Percentiles rank a stretch among this genome's conserved stretches.
Evolutionary conservation across 2,329 filamentous ascomycete species (phyloP).

Genomic region (Phyllosticta citrichinensis): DNA sequence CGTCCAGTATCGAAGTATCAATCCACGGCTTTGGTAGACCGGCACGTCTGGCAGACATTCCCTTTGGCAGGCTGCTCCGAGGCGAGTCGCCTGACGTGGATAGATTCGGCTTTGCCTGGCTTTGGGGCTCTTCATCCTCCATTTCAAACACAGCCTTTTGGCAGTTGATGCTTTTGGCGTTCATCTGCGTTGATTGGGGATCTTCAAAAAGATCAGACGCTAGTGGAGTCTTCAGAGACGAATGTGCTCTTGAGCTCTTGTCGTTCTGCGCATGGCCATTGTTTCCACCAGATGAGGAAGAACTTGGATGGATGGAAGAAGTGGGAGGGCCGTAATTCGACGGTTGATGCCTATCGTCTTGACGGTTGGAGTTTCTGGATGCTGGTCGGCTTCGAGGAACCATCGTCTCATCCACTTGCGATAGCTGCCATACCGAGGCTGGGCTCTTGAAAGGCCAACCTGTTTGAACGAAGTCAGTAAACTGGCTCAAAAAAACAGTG

Average conservation of each 20-base stretch:
- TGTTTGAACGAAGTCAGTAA: neutral
- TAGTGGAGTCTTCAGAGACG: no score
- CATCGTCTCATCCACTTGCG: neutral
- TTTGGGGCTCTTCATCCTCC: neutral
- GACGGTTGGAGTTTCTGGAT: neutral
- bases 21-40: neutral
- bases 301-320: neutral
- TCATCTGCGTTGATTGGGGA: no score
- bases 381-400: neutral
- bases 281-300: neutral
- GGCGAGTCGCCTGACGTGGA: neutral
- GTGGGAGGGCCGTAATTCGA: neutral
- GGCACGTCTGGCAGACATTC: neutral
- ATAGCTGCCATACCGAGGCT: neutral
- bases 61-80: neutral
- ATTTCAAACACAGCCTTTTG: no score
- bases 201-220: no score
- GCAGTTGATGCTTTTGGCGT: no score
- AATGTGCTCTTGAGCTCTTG: no score
- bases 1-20: neutral
- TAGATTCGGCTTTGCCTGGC: no score
- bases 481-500: neutral
- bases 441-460: neutral
- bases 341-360: neutral
- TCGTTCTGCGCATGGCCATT: no score